Evolutionary conservation across 2,329 filamentous ascomycete species (phyloP), one percentile per base, ranked within the genome.

Genomic region (Diplodia scrobiculata): DNA sequence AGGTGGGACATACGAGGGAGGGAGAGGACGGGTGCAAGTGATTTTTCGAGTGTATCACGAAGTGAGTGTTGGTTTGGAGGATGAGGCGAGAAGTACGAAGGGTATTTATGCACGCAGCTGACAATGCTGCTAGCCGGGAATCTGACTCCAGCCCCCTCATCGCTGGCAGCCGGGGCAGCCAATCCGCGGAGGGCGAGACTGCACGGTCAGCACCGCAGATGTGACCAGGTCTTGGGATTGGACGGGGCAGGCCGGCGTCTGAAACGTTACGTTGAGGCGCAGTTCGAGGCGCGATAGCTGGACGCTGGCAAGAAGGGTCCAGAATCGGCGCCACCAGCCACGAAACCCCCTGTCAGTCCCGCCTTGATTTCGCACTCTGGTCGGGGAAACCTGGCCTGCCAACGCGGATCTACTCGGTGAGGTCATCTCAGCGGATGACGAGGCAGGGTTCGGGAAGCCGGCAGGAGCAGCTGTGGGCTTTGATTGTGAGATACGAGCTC

Each of bases 241-340:
- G 58, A 50, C 29, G n/a, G 13, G 11, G 19, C 11, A 36, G 29
- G 58, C 58, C n/a, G 58, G 58, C 45, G 41, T 19, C 34, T 62
- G 58, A 50, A 50, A 50, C 58, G 48, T 50, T 62, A 51, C 58
- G 58, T 62, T n/a, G 58, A 34, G 58, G 58, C 29, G 58, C 58
- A 62, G 58, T 29, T 9, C 3, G 41, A 19, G 41, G 19, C 21
- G 17, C 3, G n/a, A 32, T 36, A 32, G n/a, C 58, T 25, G 58
- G 41, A 21, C 10, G 11, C 36, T 36, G 54, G 54, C 36, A 21
- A 19, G 29, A 32, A 50, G 45, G 58, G 41, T 50, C 41, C 29
- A 50, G 58, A 62, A 36, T 50, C 25, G 5, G 48, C 45, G 58
- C 41, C 41, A 50, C 58, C 45, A 62, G 45, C 58, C 58, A 62